A percentile compares a stretch with the other conserved stretches of the same genome.
Conservation (phyloP, 2,329 filamentous ascomycete species). For the Cladophialophora psammophila region DNA sequence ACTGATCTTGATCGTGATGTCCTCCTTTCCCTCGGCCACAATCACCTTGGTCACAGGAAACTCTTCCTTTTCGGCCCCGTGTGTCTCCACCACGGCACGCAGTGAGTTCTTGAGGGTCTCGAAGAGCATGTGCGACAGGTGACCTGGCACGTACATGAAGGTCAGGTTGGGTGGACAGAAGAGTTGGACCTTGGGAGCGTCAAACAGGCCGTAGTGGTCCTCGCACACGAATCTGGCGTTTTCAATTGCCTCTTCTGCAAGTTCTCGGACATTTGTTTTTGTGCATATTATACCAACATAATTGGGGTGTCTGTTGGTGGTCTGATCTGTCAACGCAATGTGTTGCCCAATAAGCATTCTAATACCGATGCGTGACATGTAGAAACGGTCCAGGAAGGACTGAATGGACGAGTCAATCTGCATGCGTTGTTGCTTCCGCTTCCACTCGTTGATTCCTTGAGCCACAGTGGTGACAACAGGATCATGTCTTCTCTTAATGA, state of each 20-base stretch:
- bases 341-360: conserved; percentile 99
- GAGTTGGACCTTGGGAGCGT: conserved; percentile 94
- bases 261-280: conserved; percentile 93
- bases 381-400: conserved; percentile 96
- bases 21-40: conserved; percentile 95
- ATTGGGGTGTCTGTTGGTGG: conserved; percentile 83
- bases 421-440: conserved; percentile 93
- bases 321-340: conserved; percentile 94
- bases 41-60: conserved; percentile 98
- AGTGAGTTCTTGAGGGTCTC: conserved; percentile 99
- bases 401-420: conserved; percentile 97
- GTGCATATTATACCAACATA: conserved; percentile 99
- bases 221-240: conserved; percentile 99
- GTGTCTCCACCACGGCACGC: conserved; percentile 92
- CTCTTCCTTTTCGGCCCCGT: conserved; percentile 92
- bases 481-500: conserved; percentile 95
- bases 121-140: conserved; percentile 98
- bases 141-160: conserved; percentile 99
- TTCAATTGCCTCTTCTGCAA: conserved; percentile 96
- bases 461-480: conserved; percentile 97
- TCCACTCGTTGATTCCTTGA: conserved; percentile 97
- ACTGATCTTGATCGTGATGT: conserved; percentile 98
- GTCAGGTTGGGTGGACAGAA: conserved; percentile 92
- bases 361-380: conserved; percentile 99
- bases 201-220: conserved; percentile 96